Base-by-base conservation (phyloP, 805 yeast genomes). In the Vanderwaltozyma tropicalis region DNA sequence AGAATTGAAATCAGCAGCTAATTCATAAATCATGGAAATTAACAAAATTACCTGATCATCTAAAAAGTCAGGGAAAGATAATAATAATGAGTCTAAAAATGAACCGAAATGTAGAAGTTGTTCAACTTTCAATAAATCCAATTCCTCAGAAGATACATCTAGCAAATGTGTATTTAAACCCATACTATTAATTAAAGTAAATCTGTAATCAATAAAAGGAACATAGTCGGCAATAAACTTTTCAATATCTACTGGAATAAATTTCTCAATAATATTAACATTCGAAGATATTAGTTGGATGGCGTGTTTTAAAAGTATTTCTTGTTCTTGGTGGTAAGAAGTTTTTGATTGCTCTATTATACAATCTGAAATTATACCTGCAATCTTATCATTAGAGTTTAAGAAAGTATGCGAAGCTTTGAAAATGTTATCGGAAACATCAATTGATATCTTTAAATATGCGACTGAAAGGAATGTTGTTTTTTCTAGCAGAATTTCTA, bases 171-270 rank as follows among this genome's bases (percentile, higher is more conserved):
- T 55, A 38, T 63, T 68, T 11, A 63, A 58, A 19, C 61, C 68
- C 33, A 76, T 48, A 1, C 74, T 66, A 45, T 72, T 74, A 0
- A 74, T 69, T 19, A 73, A 48, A 0, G 78, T 50, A 16, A 74
- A 41, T 29, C 63, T 53, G 10, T 61, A 51, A 40, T 66, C 68
- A 25, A 64, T 44, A 2, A 28, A 20, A 1, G 54, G 50, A 12
- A 66, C 58, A 52, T 62, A 57, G 5, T 53, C 46, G 0, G 31
- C 37, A 18, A 59, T 39, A 31, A 57, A 50, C 1, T 26, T 32
- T 4, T 40, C 33, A 2, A 53, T 35, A 8, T 51, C 41, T 9
- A 45, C 42, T 0, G 52, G 49, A 1, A 49, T 37, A 8, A 54
- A 47, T 11, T 27, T 39, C 5, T 27, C 31, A 4, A 31, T 14